Evolutionary conservation across 345 rosid genomes (phyloP).

Genomic region (Populus davidiana): DNA sequence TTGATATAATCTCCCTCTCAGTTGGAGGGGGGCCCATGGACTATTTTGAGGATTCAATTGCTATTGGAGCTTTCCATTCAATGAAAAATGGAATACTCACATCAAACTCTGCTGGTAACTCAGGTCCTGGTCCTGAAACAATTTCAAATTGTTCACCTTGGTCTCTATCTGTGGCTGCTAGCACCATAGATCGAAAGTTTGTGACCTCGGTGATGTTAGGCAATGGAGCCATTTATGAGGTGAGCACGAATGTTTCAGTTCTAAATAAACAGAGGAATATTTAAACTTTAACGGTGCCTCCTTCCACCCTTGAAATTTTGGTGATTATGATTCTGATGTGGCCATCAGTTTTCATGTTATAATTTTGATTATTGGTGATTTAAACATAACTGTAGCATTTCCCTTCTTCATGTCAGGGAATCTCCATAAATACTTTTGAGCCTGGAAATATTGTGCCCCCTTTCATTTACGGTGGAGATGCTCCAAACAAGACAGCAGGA

Average conservation of each 20-base stretch:
- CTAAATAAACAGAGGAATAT: background rate
- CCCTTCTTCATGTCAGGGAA: slow-evolving; percentile 10
- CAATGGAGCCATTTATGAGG: slow-evolving; percentile 21
- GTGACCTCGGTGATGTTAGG: slow-evolving; percentile 24
- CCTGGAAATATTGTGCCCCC: slow-evolving; percentile 21
- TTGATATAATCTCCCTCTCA: slow-evolving; percentile 19
- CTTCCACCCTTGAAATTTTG: background rate
- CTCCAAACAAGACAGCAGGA: slow-evolving; percentile 27
- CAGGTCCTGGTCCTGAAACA: slow-evolving; percentile 15
- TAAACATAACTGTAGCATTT: no score
- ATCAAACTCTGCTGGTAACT: slow-evolving; percentile 27
- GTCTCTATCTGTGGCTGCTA: slow-evolving; percentile 33
- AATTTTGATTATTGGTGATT: no score
- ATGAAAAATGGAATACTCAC: slow-evolving; percentile 35
- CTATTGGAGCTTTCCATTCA: slow-evolving; percentile 37
- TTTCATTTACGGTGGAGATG: slow-evolving; percentile 31
- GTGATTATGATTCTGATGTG: no score
- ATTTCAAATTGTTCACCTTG: slow-evolving; percentile 31
- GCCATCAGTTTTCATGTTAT: no score
- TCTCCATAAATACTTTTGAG: slow-evolving; percentile 22
- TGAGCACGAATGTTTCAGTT: background rate
- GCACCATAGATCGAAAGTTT: slow-evolving; percentile 35
- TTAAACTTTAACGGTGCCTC: background rate
- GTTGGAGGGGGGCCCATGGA: slow-evolving; percentile 1
- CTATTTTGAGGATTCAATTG: slow-evolving; percentile 18